phyloP scores from a whole-genome alignment of 2,329 filamentous ascomycete species.

The Claviceps sorghi region DNA sequence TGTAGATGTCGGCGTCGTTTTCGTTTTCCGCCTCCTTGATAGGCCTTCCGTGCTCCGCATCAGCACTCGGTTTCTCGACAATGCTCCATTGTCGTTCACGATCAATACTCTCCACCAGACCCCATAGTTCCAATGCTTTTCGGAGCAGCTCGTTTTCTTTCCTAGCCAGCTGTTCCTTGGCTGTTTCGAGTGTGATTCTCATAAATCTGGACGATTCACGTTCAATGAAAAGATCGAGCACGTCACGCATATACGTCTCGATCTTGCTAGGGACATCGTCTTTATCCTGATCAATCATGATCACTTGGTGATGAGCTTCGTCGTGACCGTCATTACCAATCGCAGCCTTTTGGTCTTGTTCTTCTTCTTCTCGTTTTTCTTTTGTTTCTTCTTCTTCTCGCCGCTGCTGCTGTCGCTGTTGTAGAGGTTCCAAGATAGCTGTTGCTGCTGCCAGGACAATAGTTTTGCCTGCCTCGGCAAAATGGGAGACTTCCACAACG shows the following conservation, averaged over 20 bases:
- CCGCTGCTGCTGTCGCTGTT: conserved; percentile 9
- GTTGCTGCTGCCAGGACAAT: conserved; percentile 24
- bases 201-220: conserved; percentile 47
- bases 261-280: conserved; percentile 46
- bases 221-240: conserved; percentile 42
- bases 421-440: conserved; percentile 21
- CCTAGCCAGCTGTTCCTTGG: conserved; percentile 29
- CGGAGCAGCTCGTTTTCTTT: conserved; percentile 40
- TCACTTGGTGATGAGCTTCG: conserved; percentile 16
- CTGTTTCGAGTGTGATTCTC: conserved; percentile 41
- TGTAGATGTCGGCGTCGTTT: conserved; percentile 41
- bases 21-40: conserved; percentile 35
- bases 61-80: conserved; percentile 29
- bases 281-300: conserved; percentile 47
- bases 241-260: conserved; percentile 45
- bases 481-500: conserved; percentile 43
- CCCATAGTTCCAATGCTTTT: conserved; percentile 49
- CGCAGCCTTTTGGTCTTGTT: not conserved
- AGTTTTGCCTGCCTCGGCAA: conserved; percentile 34
- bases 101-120: conserved; percentile 49
- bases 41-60: conserved; percentile 26
- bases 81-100: conserved; percentile 48
- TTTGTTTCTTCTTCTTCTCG: not conserved
- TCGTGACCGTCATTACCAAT: no score
- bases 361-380: not conserved